Evolutionary conservation across 2,329 filamentous ascomycete species (phyloP), one percentile per base, ranked within the genome.

Genomic region (Alternaria brassicae): DNA sequence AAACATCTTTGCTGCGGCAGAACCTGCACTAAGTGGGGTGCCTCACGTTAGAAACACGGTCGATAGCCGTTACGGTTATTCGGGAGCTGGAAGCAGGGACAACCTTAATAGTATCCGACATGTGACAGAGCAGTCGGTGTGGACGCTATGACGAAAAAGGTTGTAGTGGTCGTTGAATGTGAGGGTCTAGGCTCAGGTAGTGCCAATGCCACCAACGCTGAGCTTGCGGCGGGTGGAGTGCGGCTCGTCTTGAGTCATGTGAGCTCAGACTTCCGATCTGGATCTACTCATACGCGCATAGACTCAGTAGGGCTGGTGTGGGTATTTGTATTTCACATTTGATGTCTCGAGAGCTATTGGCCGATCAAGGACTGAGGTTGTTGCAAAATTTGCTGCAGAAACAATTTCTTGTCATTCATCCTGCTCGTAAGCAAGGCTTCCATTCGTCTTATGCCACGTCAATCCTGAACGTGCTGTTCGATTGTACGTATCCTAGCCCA

Each of bases 191-290:
- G 12, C 44, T 42, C 25, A 23, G 2, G 7, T 2, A 42, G n/a
- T n/a, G n/a, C n/a, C n/a, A n/a, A n/a, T n/a, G n/a, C n/a, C n/a
- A n/a, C n/a, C n/a, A n/a, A n/a, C n/a, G n/a, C n/a, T n/a, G n/a
- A n/a, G n/a, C n/a, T 36, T n/a, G 32, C 8, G 8, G 2, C 15
- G 32, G n/a, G 44, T 32, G 44, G 28, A 21, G 44, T 47, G 44
- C 28, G 28, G 44, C 44, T 23, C 17, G 28, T 47, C 28, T 47
- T 28, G 44, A 47, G 44, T 47, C 44, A 47, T 32, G 28, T 30
- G 7, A 34, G 12, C 27, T 15, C 19, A 15, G 17, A 12, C 13
- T 47, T 27, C 27, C 28, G 27, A 47, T 47, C n/a, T 7, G 10
- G 12, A 15, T 5, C 27, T 47, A 32, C 28, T 47, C 44, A 21